Conservation (phyloP, 2,329 filamentous ascomycete genomes). For the Fusarium sarcochroum region DNA sequence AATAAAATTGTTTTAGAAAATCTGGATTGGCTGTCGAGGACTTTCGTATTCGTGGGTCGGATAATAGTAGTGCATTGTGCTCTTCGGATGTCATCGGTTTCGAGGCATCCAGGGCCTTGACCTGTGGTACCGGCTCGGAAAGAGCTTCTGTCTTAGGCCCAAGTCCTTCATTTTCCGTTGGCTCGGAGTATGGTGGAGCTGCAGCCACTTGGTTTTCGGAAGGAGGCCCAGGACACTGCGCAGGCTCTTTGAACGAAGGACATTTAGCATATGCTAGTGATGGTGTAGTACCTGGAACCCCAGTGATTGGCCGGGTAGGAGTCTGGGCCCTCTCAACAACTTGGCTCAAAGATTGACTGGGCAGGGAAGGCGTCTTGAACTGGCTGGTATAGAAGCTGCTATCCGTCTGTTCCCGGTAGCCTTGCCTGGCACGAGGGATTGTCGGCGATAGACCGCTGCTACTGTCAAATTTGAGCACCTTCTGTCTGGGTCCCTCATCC, state of each 20-base stretch:
- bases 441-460: slow-evolving; percentile 77
- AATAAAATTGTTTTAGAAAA: slow-evolving; percentile 94
- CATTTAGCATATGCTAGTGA: slow-evolving; percentile 3
- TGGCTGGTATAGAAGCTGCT: slow-evolving; percentile 87
- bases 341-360: slow-evolving; percentile 50
- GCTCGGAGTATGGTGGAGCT: neutral
- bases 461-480: slow-evolving; percentile 74
- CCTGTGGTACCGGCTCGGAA: neutral
- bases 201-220: neutral
- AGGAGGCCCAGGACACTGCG: neutral
- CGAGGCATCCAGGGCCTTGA: slow-evolving; percentile 29
- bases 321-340: slow-evolving; percentile 49
- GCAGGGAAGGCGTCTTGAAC: slow-evolving; percentile 61
- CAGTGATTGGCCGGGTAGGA: slow-evolving; percentile 22
- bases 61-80: slow-evolving; percentile 87
- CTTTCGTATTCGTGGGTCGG: slow-evolving; percentile 87
- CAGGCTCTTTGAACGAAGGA: slow-evolving; percentile 5
- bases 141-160: neutral
- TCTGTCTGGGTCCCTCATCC: slow-evolving; percentile 87
- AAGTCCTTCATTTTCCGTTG: neutral
- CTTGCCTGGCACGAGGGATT: slow-evolving; percentile 67
- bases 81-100: slow-evolving; percentile 90
- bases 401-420: slow-evolving; percentile 86
- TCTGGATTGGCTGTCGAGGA: slow-evolving; percentile 93
- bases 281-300: neutral